Conservation (phyloP, 1,139 yeast species). For the Saccharomyces pastorianus region DNA sequence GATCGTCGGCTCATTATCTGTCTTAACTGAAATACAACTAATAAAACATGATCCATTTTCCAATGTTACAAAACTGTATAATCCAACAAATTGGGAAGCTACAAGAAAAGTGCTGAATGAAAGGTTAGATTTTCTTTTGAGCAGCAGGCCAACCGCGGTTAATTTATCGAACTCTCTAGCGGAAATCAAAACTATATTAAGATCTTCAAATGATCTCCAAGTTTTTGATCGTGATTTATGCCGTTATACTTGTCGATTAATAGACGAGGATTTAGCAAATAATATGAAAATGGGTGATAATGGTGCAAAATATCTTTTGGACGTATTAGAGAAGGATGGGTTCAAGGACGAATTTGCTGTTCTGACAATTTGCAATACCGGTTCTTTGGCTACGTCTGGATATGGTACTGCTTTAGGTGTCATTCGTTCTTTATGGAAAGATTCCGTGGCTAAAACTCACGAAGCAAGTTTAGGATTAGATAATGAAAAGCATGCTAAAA, state of each 20-base stretch:
- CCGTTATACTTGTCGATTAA: constrained; percentile 50
- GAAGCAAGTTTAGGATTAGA: constrained; percentile 27
- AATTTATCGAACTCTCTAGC: constrained; percentile 73
- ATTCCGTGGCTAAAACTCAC: constrained; percentile 30
- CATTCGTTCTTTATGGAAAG: constrained; percentile 58
- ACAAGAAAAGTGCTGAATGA: constrained; percentile 34
- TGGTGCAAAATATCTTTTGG: constrained; percentile 64
- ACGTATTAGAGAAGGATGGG: constrained; percentile 39
- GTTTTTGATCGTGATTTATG: constrained; percentile 37
- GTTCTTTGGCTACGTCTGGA: constrained; percentile 92
- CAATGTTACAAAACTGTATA: constrained; percentile 31
- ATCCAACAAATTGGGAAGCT: constrained; percentile 25
- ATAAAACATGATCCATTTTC: constrained; percentile 20
- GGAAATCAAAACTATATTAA: constrained; percentile 44
- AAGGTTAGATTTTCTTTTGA: constrained; percentile 56
- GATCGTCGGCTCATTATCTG: constrained; percentile 79
- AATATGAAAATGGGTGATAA: constrained; percentile 71
- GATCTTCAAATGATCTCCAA: constrained; percentile 22
- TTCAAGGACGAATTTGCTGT: constrained; percentile 67
- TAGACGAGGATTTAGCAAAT: constrained; percentile 67
- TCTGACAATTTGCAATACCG: constrained; percentile 78
- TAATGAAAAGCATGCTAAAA: constrained; percentile 28
- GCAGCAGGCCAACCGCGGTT: constrained; percentile 92
- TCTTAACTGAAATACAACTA: constrained; percentile 55
- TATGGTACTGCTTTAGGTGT: constrained; percentile 96